Conservation (phyloP, 495 filamentous ascomycete genomes). For the Penicillium salamii region DNA sequence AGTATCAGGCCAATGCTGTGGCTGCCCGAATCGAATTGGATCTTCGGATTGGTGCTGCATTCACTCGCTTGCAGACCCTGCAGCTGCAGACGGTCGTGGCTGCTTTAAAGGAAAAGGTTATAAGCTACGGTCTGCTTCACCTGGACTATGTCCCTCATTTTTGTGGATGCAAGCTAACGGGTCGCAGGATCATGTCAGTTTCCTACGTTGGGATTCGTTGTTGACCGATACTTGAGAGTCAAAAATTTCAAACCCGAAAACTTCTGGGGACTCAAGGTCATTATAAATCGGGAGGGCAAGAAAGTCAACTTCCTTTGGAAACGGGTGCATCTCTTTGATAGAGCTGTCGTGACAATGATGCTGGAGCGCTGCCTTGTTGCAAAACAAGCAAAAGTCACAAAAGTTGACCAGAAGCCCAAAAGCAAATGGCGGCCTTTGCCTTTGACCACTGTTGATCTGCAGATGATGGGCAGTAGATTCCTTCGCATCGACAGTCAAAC, state of each 20-base stretch:
- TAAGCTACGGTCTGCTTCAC: slow-evolving; percentile 75
- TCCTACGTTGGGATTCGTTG: slow-evolving; percentile 93
- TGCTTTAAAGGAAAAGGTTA: slow-evolving; percentile 55
- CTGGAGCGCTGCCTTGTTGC: slow-evolving; percentile 80
- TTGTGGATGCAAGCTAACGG: slow-evolving; percentile 16
- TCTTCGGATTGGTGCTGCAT: slow-evolving; percentile 83
- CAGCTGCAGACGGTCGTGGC: slow-evolving; percentile 66
- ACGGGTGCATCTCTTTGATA: slow-evolving; percentile 81
- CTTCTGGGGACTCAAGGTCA: slow-evolving; percentile 90
- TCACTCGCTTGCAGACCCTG: slow-evolving; percentile 84
- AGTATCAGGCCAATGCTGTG: slow-evolving; percentile 83
- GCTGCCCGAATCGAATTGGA: slow-evolving; percentile 89
- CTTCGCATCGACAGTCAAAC: slow-evolving; percentile 79
- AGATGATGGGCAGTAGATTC: slow-evolving; percentile 88
- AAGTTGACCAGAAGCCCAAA: slow-evolving; percentile 84
- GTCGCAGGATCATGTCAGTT: slow-evolving; percentile 87
- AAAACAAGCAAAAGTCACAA: slow-evolving; percentile 74
- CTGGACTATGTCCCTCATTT: not conserved
- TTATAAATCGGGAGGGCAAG: slow-evolving; percentile 70
- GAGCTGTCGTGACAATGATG: slow-evolving; percentile 73
- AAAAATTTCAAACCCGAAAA: slow-evolving; percentile 88
- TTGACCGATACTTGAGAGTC: slow-evolving; percentile 90
- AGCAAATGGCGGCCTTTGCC: slow-evolving; percentile 93
- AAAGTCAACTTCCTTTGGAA: slow-evolving; percentile 85
- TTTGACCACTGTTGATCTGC: slow-evolving; percentile 95